These are phyloP conservation scores for Thalassiosira delicatula DNA, from an alignment of 352 stramenopile species.

Conservation along the genomic window DNA sequence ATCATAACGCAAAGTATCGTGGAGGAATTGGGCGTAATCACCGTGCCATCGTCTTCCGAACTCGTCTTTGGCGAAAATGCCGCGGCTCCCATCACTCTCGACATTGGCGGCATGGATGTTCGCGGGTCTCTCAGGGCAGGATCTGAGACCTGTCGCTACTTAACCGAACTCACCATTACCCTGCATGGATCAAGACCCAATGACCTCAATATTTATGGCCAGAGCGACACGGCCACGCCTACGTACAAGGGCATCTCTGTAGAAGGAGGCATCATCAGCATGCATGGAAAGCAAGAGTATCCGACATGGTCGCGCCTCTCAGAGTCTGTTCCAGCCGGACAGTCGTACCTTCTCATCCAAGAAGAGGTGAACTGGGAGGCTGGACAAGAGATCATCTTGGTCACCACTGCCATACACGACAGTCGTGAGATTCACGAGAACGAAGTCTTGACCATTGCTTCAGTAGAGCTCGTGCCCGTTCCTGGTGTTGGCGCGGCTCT, in stretches of 20 bases:
- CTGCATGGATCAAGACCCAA: slow-evolving; percentile 56
- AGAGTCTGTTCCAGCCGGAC: slow-evolving; percentile 35
- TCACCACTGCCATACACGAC: slow-evolving; percentile 63
- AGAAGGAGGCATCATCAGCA: slow-evolving; percentile 49
- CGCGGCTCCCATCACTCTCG: slow-evolving; percentile 27
- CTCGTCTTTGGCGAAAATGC: slow-evolving; percentile 61
- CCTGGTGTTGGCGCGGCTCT: slow-evolving; percentile 30
- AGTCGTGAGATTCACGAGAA: slow-evolving; percentile 65
- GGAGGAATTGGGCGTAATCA: slow-evolving; percentile 42
- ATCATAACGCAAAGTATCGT: slow-evolving; percentile 36
- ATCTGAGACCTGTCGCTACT: slow-evolving; percentile 59
- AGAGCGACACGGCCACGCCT: neutral
- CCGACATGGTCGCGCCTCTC: slow-evolving; percentile 72
- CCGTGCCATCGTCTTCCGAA: slow-evolving; percentile 43
- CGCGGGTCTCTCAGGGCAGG: slow-evolving; percentile 54
- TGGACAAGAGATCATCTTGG: slow-evolving; percentile 20
- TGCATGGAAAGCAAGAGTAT: slow-evolving; percentile 68
- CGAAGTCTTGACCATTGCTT: slow-evolving; percentile 65
- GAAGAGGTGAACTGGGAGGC: slow-evolving; percentile 44
- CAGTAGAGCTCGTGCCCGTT: slow-evolving; percentile 24
- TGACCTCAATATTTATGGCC: slow-evolving; percentile 22
- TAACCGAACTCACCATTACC: slow-evolving; percentile 62
- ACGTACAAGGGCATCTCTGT: slow-evolving; percentile 72
- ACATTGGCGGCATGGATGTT: slow-evolving; percentile 59
- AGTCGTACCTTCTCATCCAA: slow-evolving; percentile 52